Evolutionary conservation across 1,284 basidiomycete genomes (phyloP), one percentile per base, ranked within the genome.

Genomic region (Phellopilus nigrolimitatus): DNA sequence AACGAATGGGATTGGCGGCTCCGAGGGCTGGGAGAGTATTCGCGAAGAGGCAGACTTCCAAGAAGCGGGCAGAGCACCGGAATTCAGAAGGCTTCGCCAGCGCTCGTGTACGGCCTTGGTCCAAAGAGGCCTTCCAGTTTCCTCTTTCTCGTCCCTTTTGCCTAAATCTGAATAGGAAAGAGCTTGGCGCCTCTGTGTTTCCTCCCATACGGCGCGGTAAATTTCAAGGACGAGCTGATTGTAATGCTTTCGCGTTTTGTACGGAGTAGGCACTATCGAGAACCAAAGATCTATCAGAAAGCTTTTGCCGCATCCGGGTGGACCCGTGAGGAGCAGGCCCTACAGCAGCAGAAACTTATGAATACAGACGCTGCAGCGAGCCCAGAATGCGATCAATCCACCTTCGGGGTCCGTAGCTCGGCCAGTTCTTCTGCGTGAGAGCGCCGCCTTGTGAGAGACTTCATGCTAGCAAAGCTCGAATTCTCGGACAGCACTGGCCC

Each of bases 231-330:
- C 76, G 56, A 88, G 79, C 53, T 83, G 73, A 62, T 76, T 80
- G 65, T 86, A 86, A 64, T 87, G 83, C 47, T 80, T 78, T 15
- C 82, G 72, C 2, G 74, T 69, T 63, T 88, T 87, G 66, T 75
- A 74, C 1, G 69, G 71, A 0, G 79, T 79, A 0, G 80, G 80
- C 0, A 86, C 60, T 4, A 75, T 68, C 31, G 77, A 69, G 62
- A 76, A 82, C 72, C 85, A 85, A 22, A 87, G 70, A 59, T 86
- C 79, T 47, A 86, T 73, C 12, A 88, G 66, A 57, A 88, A 75
- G 37, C 78, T 80, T 64, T 91, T 91, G 36, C 88, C 88, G 1
- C 80, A 84, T 12, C 88, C 87, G 0, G 89, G 87, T 12, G 88
- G 84, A 4, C 88, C 87, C 53, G 85, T 82, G 8, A 91, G 68